These are phyloP conservation scores for Inga laurina DNA, from an alignment of 306 rosid species.

Conservation along the genomic window DNA sequence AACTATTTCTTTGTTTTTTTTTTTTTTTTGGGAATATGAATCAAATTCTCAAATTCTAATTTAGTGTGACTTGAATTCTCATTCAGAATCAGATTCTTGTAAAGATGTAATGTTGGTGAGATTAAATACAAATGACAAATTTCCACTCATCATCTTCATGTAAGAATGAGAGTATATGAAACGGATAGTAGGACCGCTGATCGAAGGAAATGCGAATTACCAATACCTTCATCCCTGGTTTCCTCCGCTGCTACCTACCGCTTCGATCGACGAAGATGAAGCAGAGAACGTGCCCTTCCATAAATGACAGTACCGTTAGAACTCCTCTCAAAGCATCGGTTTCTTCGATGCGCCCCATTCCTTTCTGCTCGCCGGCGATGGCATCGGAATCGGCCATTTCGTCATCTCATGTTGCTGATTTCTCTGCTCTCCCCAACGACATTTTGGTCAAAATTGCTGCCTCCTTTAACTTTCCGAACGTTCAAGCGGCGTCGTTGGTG, in stretches of 20 bases:
- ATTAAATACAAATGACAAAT: background rate
- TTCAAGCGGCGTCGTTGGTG: constrained; percentile 64
- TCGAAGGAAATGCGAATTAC: background rate
- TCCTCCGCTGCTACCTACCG: background rate
- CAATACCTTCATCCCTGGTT: background rate
- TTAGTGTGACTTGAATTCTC: background rate
- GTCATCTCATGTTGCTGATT: constrained; percentile 33
- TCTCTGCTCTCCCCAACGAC: constrained; percentile 74
- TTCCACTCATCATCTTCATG: background rate
- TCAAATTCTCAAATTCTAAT: background rate
- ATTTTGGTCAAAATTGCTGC: constrained; percentile 56
- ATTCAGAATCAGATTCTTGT: background rate
- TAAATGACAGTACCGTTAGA: background rate
- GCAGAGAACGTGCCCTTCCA: constrained; percentile 57
- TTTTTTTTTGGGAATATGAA: too few relatives aligned
- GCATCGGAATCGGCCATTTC: constrained; percentile 5
- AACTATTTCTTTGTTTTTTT: too few relatives aligned
- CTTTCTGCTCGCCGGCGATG: constrained; percentile 14
- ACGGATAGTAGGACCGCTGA: background rate
- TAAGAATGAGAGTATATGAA: background rate
- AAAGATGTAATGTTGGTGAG: too few relatives aligned
- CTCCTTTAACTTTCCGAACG: constrained; percentile 59
- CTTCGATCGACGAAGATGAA: constrained; percentile 36
- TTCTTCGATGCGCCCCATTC: constrained; percentile 25
- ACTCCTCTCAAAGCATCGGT: background rate